Evolutionary conservation across 164 flowering plant species (phyloP).

Genomic region (Sedum album): DNA sequence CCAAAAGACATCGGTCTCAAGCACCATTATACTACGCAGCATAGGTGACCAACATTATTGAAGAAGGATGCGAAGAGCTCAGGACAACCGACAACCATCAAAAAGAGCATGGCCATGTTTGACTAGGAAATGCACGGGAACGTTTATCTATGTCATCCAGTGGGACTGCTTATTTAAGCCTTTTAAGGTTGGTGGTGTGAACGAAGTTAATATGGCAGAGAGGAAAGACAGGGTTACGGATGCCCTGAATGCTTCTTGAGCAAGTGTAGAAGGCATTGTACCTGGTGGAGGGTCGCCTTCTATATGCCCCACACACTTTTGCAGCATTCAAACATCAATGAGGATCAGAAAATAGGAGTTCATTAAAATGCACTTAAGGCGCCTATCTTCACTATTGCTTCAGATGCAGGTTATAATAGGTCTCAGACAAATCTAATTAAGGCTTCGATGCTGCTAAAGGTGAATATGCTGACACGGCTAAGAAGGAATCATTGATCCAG

Average conservation of each 20-base stretch:
- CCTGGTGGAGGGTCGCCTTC: constrained; percentile 96
- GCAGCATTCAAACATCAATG: constrained; percentile 50
- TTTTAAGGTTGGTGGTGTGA: constrained; percentile 30
- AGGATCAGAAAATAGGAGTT: constrained; percentile 68
- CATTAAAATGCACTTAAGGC: constrained; percentile 78
- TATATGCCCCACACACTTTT: constrained; percentile 64
- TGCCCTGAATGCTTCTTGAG: constrained; percentile 67
- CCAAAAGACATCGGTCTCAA: too few relatives aligned
- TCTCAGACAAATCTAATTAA: constrained; percentile 52
- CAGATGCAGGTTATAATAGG: constrained; percentile 83
- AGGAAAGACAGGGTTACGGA: constrained; percentile 67
- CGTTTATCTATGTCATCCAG: too few relatives aligned
- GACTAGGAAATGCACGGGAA: too few relatives aligned
- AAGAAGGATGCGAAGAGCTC: too few relatives aligned
- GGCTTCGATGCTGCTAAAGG: constrained; percentile 93
- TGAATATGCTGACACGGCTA: constrained; percentile 93
- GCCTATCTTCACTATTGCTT: constrained; percentile 55
- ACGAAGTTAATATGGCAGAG: constrained; percentile 64
- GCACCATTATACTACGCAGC: too few relatives aligned
- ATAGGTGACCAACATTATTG: too few relatives aligned
- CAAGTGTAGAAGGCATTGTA: constrained; percentile 85
- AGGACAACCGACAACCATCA: too few relatives aligned
- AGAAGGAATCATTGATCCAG: constrained; percentile 90
- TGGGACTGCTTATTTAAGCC: too few relatives aligned
- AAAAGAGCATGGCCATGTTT: too few relatives aligned